phyloP scores from a whole-genome alignment of 1,284 basidiomycete species.

The Sanghuangporus sanghuang region DNA sequence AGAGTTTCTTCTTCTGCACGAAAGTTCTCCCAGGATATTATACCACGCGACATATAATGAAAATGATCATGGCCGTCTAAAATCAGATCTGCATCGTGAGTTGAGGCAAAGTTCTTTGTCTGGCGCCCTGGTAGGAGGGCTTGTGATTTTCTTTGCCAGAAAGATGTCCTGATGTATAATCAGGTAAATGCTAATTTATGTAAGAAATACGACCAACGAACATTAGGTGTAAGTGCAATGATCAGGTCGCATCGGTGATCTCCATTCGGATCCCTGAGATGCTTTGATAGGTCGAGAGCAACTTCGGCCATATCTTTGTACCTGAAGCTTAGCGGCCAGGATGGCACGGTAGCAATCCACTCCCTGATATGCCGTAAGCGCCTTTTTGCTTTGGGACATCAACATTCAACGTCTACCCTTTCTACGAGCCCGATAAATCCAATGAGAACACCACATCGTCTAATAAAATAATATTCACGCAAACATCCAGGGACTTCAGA shows the following conservation, averaged over 20 bases:
- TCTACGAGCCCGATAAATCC: conserved; percentile 83
- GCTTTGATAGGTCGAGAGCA: conserved; percentile 59
- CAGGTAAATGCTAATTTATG: conserved; percentile 33
- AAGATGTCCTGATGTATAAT: conserved; percentile 51
- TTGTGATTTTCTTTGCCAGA: conserved; percentile 57
- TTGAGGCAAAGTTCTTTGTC: conserved; percentile 36
- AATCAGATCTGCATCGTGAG: conserved; percentile 81
- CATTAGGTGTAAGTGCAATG: conserved; percentile 62
- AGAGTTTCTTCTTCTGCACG: conserved; percentile 50
- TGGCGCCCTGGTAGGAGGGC: conserved; percentile 57
- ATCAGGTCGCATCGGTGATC: conserved; percentile 70
- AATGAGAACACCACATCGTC: conserved; percentile 63
- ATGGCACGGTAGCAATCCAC: conserved; percentile 82
- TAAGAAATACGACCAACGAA: conserved; percentile 14
- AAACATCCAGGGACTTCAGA: conserved; percentile 52
- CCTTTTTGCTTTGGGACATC: too few relatives aligned
- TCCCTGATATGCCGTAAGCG: conserved; percentile 38
- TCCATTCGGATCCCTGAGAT: conserved; percentile 67
- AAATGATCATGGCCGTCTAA: conserved; percentile 91
- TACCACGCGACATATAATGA: conserved; percentile 79
- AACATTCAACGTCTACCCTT: conserved; percentile 41
- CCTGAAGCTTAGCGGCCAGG: conserved; percentile 72
- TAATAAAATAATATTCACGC: conserved; percentile 57
- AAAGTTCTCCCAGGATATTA: conserved; percentile 70
- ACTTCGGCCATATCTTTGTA: conserved; percentile 67